These are phyloP conservation scores for Solanum appendiculatum DNA, from an alignment of 257 asterid species.

Conservation along the genomic window DNA sequence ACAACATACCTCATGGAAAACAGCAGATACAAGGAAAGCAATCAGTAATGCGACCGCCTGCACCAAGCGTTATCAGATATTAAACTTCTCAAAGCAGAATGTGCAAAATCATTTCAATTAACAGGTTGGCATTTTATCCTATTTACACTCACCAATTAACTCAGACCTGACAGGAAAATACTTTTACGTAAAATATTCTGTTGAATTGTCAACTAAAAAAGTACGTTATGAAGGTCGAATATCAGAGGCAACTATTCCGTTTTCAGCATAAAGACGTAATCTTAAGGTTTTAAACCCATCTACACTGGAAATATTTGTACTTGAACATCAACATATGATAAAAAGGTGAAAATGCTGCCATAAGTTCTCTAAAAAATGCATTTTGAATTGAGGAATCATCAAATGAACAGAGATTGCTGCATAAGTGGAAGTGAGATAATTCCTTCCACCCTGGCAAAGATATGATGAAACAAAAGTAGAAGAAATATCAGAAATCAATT, in stretches of 20 bases:
- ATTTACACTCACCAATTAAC: background rate
- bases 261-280: background rate
- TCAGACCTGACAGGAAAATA: background rate
- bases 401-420: background rate
- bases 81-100: background rate
- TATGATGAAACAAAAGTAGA: background rate
- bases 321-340: background rate
- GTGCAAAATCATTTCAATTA: background rate
- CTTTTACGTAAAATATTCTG: background rate
- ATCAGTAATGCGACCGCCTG: conserved; percentile 75
- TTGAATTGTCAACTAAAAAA: background rate
- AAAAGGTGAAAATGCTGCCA: background rate
- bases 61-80: conserved; percentile 1
- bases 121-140: background rate
- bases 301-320: background rate
- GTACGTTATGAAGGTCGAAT: background rate
- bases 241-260: background rate
- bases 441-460: background rate
- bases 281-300: background rate
- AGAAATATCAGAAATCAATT: background rate
- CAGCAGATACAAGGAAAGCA: conserved; percentile 81
- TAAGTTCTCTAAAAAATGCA: background rate
- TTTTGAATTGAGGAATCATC: background rate
- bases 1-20: conserved; percentile 82
- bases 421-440: background rate